Evolutionary conservation across 2,329 filamentous ascomycete species (phyloP).

Genomic region (Rhinocladiella mackenziei): DNA sequence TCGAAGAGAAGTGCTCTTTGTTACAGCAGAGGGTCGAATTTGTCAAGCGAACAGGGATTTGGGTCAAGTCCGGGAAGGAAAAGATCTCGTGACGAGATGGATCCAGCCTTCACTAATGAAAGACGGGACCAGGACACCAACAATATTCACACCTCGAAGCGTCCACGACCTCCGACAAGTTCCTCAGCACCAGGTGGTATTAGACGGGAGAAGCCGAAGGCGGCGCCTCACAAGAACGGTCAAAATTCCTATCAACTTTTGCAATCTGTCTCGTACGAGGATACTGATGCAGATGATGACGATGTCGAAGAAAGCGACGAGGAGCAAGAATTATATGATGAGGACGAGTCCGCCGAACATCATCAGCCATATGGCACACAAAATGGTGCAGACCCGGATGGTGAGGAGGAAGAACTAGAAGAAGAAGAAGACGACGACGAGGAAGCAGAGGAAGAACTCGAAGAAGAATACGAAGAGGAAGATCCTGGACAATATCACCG

Average conservation of each 20-base stretch:
- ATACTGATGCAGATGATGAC: slow-evolving; percentile 12
- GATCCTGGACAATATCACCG: slow-evolving; percentile 2
- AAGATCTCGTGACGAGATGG: slow-evolving; percentile 11
- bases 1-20: slow-evolving; percentile 24
- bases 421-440: slow-evolving; percentile 2
- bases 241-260: slow-evolving; percentile 8
- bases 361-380: not conserved
- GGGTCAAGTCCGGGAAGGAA: slow-evolving; percentile 16
- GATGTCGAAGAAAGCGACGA: slow-evolving; percentile 13
- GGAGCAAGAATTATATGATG: slow-evolving; percentile 13
- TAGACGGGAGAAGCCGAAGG: too few relatives aligned
- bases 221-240: too few relatives aligned
- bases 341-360: slow-evolving; percentile 6
- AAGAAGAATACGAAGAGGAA: slow-evolving; percentile 10
- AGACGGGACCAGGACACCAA: too few relatives aligned
- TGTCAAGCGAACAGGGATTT: not conserved
- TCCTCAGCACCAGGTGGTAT: not conserved
- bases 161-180: slow-evolving; percentile 5
- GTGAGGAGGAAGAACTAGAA: slow-evolving; percentile 13
- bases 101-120: not conserved
- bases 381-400: slow-evolving; percentile 3
- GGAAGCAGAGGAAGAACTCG: slow-evolving; percentile 2
- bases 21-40: slow-evolving; percentile 9
- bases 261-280: slow-evolving; percentile 5
- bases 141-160: slow-evolving; percentile 12